Evolutionary conservation across 2,329 filamentous ascomycete species (phyloP).

Genomic region (Akanthomyces dipterigenus): DNA sequence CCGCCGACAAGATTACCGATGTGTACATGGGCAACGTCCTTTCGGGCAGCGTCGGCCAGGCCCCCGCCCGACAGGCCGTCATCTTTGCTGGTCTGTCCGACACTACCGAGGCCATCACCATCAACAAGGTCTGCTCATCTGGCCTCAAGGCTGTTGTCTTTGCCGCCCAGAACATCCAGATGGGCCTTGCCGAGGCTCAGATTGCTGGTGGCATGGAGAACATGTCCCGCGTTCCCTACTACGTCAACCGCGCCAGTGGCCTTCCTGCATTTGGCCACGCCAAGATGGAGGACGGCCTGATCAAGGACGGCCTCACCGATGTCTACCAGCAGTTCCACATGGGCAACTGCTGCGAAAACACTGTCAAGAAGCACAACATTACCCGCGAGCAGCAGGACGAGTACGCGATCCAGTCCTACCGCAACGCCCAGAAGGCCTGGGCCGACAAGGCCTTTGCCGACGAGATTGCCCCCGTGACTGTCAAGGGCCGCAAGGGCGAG

Average conservation of each 20-base stretch:
- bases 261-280: slow-evolving; percentile 82
- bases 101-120: slow-evolving; percentile 79
- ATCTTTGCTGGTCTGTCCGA: slow-evolving; percentile 80
- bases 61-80: slow-evolving; percentile 83
- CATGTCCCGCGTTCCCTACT: slow-evolving; percentile 92
- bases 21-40: slow-evolving; percentile 98
- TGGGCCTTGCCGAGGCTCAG: slow-evolving; percentile 81
- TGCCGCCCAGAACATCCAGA: slow-evolving; percentile 89
- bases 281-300: slow-evolving; percentile 82
- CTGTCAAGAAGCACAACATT: slow-evolving; percentile 78
- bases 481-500: slow-evolving; percentile 79
- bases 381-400: slow-evolving; percentile 82
- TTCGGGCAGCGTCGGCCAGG: slow-evolving; percentile 75
- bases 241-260: slow-evolving; percentile 73
- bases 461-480: slow-evolving; percentile 82
- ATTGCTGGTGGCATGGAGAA: slow-evolving; percentile 97
- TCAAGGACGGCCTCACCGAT: slow-evolving; percentile 93
- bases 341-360: slow-evolving; percentile 94
- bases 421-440: slow-evolving; percentile 87
- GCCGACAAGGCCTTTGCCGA: slow-evolving; percentile 74
- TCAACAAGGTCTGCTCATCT: slow-evolving; percentile 98
- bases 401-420: slow-evolving; percentile 84
- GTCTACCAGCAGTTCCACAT: slow-evolving; percentile 97
- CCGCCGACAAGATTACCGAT: slow-evolving; percentile 73
- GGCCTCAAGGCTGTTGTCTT: slow-evolving; percentile 88